Percentiles rank a stretch among this genome's conserved stretches.
These are phyloP conservation scores for Yarrowia porcina DNA, from an alignment of 805 yeast genomes.

Conservation along the genomic window DNA sequence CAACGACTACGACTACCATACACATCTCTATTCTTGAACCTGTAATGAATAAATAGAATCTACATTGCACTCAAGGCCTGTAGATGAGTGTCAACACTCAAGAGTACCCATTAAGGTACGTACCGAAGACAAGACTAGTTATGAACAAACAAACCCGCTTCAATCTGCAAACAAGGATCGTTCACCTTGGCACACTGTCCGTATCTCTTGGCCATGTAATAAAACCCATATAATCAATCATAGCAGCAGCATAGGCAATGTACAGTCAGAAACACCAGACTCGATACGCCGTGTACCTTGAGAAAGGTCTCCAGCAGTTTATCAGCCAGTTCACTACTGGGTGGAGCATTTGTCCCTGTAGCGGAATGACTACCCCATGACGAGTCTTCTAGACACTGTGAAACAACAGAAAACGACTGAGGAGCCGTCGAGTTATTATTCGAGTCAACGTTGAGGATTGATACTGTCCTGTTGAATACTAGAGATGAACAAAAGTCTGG, in stretches of 20 bases:
- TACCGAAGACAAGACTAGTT: no score
- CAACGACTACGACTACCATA: no score
- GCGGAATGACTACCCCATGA: conserved; percentile 29
- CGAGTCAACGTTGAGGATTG: conserved; percentile 32
- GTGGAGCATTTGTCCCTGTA: conserved; percentile 2
- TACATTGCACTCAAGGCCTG: no score
- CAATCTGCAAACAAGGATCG: conserved; percentile 48
- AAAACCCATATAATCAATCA: conserved; percentile 44
- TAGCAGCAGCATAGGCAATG: conserved; percentile 29
- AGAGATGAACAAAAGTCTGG: no score
- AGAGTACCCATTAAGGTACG: no score
- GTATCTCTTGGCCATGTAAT: conserved; percentile 59
- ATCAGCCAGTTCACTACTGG: conserved; percentile 28
- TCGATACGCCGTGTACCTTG: conserved; percentile 27
- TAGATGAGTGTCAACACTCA: no score
- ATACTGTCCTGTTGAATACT: conserved; percentile 29
- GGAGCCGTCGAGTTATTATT: conserved; percentile 30
- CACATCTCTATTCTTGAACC: no score
- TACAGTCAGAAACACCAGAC: conserved; percentile 30
- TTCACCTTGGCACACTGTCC: conserved; percentile 47
- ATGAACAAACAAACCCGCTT: conserved; percentile 50
- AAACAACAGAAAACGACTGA: conserved; percentile 35
- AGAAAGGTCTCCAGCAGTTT: conserved; percentile 29
- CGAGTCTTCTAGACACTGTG: conserved; percentile 33
- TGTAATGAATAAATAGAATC: no score